phyloP scores from a whole-genome alignment of 805 yeast species.

The Pichia exigua region DNA sequence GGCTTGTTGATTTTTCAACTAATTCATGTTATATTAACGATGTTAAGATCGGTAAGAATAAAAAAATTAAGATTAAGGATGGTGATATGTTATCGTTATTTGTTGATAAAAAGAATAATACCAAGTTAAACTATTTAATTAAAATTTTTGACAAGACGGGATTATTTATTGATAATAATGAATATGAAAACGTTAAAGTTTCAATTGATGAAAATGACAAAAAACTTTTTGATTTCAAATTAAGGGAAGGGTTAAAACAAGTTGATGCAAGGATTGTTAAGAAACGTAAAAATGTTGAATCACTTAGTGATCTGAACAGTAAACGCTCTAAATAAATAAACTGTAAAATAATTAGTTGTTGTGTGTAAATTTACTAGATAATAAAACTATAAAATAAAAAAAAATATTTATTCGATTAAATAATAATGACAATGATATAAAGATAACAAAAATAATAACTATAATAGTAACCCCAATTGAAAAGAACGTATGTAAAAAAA shows the following conservation, averaged over 20 bases:
- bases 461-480: not conserved
- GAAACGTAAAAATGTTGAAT: conserved; percentile 6
- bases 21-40: conserved; percentile 73
- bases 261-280: not conserved
- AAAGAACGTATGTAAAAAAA: not conserved
- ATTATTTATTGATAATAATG: conserved; percentile 34
- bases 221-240: conserved; percentile 1
- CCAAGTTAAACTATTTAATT: conserved; percentile 47
- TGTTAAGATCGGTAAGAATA: conserved; percentile 48
- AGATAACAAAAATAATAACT: not conserved
- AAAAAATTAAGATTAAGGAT: conserved; percentile 51
- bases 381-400: not conserved
- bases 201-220: conserved; percentile 5
- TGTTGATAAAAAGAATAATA: conserved; percentile 46
- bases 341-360: not conserved
- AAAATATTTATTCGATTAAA: not conserved
- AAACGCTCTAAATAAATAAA: not conserved
- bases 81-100: conserved; percentile 64
- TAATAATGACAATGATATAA: not conserved
- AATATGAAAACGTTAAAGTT: conserved; percentile 1
- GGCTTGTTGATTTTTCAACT: conserved; percentile 75
- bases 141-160: conserved; percentile 56
- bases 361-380: not conserved
- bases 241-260: conserved; percentile 6
- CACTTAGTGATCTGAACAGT: not conserved